Evolutionary conservation across 176 grass and related monocot species (phyloP).

Genomic region (Avena atlantica): DNA sequence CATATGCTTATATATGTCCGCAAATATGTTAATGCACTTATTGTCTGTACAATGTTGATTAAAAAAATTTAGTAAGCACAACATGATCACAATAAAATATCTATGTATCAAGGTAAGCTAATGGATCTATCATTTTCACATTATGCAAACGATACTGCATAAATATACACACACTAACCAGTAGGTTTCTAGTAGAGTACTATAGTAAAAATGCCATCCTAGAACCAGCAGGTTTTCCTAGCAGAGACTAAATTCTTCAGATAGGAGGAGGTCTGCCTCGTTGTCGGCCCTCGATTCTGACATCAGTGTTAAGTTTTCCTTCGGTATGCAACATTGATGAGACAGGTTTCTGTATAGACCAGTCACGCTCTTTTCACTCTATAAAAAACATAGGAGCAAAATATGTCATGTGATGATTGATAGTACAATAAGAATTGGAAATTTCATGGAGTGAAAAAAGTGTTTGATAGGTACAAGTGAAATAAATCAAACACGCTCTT

Average conservation of each 20-base stretch:
- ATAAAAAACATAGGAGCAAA: conserved; percentile 23
- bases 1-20: too few species aligned
- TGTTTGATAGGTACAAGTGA: not conserved
- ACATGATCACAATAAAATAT: too few species aligned
- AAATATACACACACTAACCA: too few species aligned
- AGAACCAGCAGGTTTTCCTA: too few species aligned
- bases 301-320: conserved; percentile 52
- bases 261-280: conserved; percentile 17
- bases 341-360: not conserved
- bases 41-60: too few species aligned
- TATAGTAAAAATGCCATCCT: too few species aligned
- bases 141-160: too few species aligned
- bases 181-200: too few species aligned
- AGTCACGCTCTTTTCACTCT: conserved; percentile 8
- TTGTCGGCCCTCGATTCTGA: not conserved
- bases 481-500: conserved; percentile 13
- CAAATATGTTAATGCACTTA: too few species aligned
- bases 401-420: not conserved
- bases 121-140: too few species aligned
- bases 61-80: too few species aligned
- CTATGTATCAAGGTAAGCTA: too few species aligned
- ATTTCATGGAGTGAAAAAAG: conserved; percentile 21
- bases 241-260: not conserved
- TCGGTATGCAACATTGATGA: conserved; percentile 40
- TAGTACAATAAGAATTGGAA: conserved; percentile 22